Evolutionary conservation across 495 filamentous ascomycete species (phyloP), one percentile per base, ranked within the genome.

Genomic region (Penicillium verhagenii): DNA sequence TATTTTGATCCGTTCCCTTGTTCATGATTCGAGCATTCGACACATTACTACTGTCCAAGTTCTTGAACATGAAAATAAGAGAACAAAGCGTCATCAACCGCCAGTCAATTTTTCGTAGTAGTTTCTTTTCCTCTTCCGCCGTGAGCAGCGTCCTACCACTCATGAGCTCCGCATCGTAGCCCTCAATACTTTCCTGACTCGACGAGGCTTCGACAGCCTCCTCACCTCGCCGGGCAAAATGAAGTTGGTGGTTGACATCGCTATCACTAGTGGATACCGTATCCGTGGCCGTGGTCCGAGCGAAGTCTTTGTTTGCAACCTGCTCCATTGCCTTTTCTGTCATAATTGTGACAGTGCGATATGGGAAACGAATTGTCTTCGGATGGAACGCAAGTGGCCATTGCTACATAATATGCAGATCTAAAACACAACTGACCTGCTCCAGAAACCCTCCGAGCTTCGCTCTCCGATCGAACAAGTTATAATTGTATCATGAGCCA

Each of bases 51-150:
- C 59, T 55, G 25, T 77, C 74, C 24, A 77, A 29, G 29, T 69
- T 75, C 54, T 77, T 76, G 49, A 79, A 68, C 66, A 76, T 66
- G 54, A 73, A 79, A 13, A 79, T 74, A 1, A 77, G 45, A 4
- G 73, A 71, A 13, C 68, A 70, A 9, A 79, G 56, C 7, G 73
- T 68, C 63, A 77, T 71, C 1, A 78, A 56, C 16, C 71, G 72
- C 74, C 70, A 77, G 47, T 78, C 75, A n/a, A 77, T 72, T 18
- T 72, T 64, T 6, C 72, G 66, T 11, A 78, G 58, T 8, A 78
- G 52, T 25, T 63, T 75, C 47, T 72, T 75, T 47, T 78, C 75
- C 52, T 78, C 75, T 18, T 65, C 69, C 39, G 18, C 52, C 1
- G 68, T 78, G 2, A 79, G 59, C 2, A 65, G 49, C 4, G 68